phyloP scores from a whole-genome alignment of 306 rosid genomes.

The Cucumis hystrix region DNA sequence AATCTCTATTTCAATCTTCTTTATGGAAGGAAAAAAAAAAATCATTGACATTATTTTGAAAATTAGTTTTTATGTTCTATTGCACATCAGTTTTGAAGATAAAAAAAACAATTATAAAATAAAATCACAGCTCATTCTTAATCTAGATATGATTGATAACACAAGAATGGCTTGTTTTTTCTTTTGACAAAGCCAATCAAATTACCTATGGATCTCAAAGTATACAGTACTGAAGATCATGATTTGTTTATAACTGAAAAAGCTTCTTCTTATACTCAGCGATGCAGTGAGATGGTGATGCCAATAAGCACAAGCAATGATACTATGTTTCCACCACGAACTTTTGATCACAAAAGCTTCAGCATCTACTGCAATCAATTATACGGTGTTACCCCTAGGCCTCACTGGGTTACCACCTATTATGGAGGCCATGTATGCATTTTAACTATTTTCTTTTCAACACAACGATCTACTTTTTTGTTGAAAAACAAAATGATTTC shows the following conservation, averaged over 20 bases:
- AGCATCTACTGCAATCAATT: background rate
- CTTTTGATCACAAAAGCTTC: conserved; percentile 12
- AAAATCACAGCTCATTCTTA: background rate
- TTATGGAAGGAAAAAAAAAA: no score
- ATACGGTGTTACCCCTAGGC: conserved; percentile 33
- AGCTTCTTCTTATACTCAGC: conserved; percentile 13
- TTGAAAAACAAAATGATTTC: background rate
- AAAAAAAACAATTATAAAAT: background rate
- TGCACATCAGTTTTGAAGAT: background rate
- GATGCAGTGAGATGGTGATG: conserved; percentile 33
- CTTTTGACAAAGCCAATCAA: background rate
- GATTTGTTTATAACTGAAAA: background rate
- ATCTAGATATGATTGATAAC: background rate
- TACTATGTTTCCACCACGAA: conserved; percentile 10
- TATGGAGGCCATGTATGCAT: conserved; percentile 55
- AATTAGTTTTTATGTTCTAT: no score
- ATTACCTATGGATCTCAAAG: background rate
- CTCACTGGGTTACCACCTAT: conserved; percentile 41
- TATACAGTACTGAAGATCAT: background rate
- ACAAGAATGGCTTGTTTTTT: background rate
- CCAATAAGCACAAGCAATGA: conserved; percentile 8
- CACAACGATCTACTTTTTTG: conserved; percentile 18
- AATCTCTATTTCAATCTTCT: background rate
- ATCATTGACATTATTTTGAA: background rate
- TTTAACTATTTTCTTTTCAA: background rate